Evolutionary conservation across 306 rosid genomes (phyloP), one percentile per base, ranked within the genome.

Genomic region (Cicer pinnatifidum): DNA sequence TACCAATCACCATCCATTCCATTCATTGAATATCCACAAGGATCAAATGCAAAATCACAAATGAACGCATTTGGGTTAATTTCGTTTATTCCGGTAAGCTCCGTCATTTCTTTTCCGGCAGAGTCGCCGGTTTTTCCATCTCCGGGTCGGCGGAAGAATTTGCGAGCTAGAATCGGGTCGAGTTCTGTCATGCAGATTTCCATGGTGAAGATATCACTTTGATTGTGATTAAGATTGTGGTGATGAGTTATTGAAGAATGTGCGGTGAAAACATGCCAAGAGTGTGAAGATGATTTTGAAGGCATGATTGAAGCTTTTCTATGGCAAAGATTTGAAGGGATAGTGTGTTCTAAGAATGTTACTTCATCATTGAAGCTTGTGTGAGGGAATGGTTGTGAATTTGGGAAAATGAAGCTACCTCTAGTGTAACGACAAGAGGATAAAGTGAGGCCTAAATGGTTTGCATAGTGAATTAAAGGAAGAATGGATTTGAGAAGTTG

Each of bases 181-280:
- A 94, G 96, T 53, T 94, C 96, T 0, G 99, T 94, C 99, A 94
- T 94, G 80, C 99, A 94, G 67, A 94, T 87, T 72, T 94, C 99
- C 76, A 89, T 77, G 0, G 99, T 94, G 87, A 75, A 91, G 5
- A 68, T 44, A 5, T 77, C 87, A 38, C 40, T 11, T 1, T 43
- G 46, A 37, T 17, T 59, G 10, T 71, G 85, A 11, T 64, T 67
- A 9, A 3, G 39, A 45, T 13, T 35, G 10, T 19, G 44, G 10
- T 19, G 44, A 23, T 77, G 67, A 23, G 68, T 73, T 50, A 69
- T 9, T 7, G 56, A 44, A 68, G 75, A 19, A 60, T 69, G 41
- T 45, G 99, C 97, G 8, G 96, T 75, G 87, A 94, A 94, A 53
- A 94, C 96, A 17, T 94, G 96, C 99, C 99, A 94, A 0, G 96